Base-by-base conservation (phyloP, 306 rosid species). In the Mucuna pruriens region DNA sequence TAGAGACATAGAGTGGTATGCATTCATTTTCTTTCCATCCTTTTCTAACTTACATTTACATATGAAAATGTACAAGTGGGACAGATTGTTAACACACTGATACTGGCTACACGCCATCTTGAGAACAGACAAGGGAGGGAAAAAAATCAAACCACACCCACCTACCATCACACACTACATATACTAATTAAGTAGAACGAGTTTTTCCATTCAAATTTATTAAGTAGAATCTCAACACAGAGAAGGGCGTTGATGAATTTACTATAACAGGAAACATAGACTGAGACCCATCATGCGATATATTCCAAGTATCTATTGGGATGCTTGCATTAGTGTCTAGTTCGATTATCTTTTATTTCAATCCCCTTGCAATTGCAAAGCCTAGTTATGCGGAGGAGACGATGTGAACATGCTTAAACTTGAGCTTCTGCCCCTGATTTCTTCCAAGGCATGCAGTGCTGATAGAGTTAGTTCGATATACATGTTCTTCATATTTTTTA, bases 381-480 rank as follows among this genome's bases (percentile, higher is more conserved):
- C 76, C 80, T 85, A 82, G 22, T 20, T 7, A 71, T 87, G 80
- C 77, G 88, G 62, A 48, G 92, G 92, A 69, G 97, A 92, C 86
- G 91, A 84, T 12, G 98, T 92, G 83, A 83, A 92, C 7, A 60
- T 74, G 84, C 91, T 86, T 15, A 87, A 90, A 22, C 95, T 94
- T 71, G 95, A 90, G 77, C 98, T 94, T 85, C 90, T 91, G 73
- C 95, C 86, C 60, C 98, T 85, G 46, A 94, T 85, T 80, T 90
- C 88, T 70, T 87, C 86, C 77, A 94, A 70, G 45, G 87, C 90
- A 16, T 85, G 85, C 71, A 94, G 74, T 4, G 98, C 98, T 10
- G 93, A 87, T 61, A 69, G 42, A 20, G 95, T 90, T 77, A 89
- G 89, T 81, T 67, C 90, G 74, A 82, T 77, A 72, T 81, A 89